phyloP scores from a whole-genome alignment of 2,329 filamentous ascomycete genomes.

The Microcyclosporella mali region DNA sequence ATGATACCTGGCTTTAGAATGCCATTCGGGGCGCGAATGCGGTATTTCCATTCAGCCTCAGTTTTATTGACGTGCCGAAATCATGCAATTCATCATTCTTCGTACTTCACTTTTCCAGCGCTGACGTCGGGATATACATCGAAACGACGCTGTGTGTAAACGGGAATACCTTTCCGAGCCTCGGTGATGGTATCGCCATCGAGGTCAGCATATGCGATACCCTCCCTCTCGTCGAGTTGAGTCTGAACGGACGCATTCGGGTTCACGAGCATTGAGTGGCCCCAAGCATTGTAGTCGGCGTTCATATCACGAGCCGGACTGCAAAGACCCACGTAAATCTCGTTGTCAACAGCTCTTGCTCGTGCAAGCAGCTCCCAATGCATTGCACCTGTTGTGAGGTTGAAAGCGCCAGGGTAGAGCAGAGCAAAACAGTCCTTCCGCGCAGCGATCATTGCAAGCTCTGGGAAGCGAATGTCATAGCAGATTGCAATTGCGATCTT shows the following conservation, averaged over 20 bases:
- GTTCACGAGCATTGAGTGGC: constrained; percentile 82
- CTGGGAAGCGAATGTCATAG: constrained; percentile 96
- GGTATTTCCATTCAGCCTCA: neutral
- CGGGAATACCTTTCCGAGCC: constrained; percentile 74
- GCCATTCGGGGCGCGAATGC: too few species aligned
- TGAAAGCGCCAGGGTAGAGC: constrained; percentile 95
- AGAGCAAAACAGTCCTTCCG: constrained; percentile 80
- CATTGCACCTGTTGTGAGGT: constrained; percentile 81
- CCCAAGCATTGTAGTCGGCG: constrained; percentile 82
- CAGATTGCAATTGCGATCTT: constrained; percentile 86
- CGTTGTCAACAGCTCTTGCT: constrained; percentile 84
- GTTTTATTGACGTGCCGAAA: neutral
- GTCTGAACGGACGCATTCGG: constrained; percentile 77
- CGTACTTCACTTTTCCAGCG: constrained; percentile 42
- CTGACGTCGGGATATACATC: constrained; percentile 94
- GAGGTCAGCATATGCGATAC: constrained; percentile 68
- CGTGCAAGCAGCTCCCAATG: constrained; percentile 84
- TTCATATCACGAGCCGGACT: constrained; percentile 75
- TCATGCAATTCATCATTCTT: constrained; percentile 22
- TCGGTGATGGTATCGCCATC: constrained; percentile 63
- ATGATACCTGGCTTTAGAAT: too few species aligned
- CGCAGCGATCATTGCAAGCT: constrained; percentile 83
- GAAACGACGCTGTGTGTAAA: constrained; percentile 79
- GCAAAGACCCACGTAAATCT: constrained; percentile 88
- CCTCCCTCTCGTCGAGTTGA: constrained; percentile 72